These are phyloP conservation scores for Telfairia occidentalis DNA, from an alignment of 331 rosid genomes.

Conservation along the genomic window DNA sequence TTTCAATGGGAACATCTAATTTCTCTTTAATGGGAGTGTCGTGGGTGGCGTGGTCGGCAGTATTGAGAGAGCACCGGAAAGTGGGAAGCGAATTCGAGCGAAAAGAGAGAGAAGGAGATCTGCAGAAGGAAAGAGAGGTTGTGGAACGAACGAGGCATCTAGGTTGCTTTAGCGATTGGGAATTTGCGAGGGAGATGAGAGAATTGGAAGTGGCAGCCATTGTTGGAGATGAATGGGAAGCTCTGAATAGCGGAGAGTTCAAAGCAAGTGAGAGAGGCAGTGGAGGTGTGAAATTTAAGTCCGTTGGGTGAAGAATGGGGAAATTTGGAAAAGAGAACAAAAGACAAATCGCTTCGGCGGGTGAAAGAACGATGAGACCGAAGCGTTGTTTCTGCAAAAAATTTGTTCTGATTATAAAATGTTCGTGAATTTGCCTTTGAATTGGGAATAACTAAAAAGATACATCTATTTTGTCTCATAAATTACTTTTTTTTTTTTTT, in stretches of 20 bases:
- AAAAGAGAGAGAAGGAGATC: neutral
- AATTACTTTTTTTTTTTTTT: too few species aligned
- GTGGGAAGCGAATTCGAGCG: neutral
- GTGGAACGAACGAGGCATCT: neutral
- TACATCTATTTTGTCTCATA: too few species aligned
- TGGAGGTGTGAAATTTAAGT: neutral
- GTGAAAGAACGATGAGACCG: neutral
- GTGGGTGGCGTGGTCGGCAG: neutral
- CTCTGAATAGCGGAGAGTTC: slow-evolving; percentile 4
- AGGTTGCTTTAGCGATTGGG: neutral
- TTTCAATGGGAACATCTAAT: slow-evolving; percentile 5
- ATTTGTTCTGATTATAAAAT: neutral
- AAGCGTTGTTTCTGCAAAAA: neutral
- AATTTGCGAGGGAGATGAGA: neutral
- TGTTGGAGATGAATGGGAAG: neutral
- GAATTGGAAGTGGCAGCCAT: slow-evolving; percentile 8
- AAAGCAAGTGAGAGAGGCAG: neutral
- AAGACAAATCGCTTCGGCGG: neutral
- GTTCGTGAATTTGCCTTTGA: neutral
- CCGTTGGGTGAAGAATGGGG: neutral
- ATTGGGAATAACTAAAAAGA: too few species aligned
- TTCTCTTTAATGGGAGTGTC: neutral
- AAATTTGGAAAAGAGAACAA: neutral
- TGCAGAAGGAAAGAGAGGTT: neutral
- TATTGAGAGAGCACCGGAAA: slow-evolving; percentile 4